These are phyloP conservation scores for sorghum (Sorghum bicolor) DNA, from an alignment of 176 grass and related monocot species.

Conservation along the genomic window Sorghum_bicolor_NCBIv3 NC_012875.2:51823001-51823500, in stretches of 20 bases:
- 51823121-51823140: constrained; percentile 85
- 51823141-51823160: constrained; percentile 63
- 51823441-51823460: background rate
- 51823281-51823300: background rate
- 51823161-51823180: constrained; percentile 85
- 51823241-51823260: constrained; percentile 90
- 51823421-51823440: background rate
- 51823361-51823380: background rate
- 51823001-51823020: background rate
- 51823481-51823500: background rate
- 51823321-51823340: background rate
- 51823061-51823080: constrained; percentile 59
- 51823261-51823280: constrained; percentile 51
- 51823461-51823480: background rate
- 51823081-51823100: constrained; percentile 54
- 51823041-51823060: constrained; percentile 54
- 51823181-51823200: constrained; percentile 75
- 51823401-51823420: background rate
- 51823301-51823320: background rate
- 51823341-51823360: background rate
- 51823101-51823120: constrained; percentile 69
- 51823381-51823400: background rate
- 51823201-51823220: constrained; percentile 58
- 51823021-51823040: constrained; percentile 65
- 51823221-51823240: constrained; percentile 55